phyloP scores from a whole-genome alignment of 1,139 yeast species.

The Zygosaccharomyces sapae region DNA sequence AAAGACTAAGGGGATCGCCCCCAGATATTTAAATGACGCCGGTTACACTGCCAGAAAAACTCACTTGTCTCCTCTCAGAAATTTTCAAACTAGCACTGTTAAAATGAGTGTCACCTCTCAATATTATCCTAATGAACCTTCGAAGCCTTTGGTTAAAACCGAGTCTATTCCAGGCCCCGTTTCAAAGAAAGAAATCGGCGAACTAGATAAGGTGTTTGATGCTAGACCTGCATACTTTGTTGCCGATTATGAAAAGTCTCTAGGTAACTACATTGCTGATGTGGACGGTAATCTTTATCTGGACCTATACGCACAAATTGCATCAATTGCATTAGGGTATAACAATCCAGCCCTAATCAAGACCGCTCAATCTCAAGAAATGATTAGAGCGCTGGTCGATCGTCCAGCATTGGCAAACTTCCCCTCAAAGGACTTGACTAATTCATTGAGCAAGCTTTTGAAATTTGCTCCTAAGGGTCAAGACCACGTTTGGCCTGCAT shows the following conservation, averaged over 20 bases:
- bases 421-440: constrained; percentile 54
- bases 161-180: constrained; percentile 59
- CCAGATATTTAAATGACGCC: background rate
- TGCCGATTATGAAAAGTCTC: constrained; percentile 59
- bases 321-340: constrained; percentile 72
- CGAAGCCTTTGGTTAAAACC: constrained; percentile 46
- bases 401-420: constrained; percentile 76
- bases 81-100: constrained; percentile 1
- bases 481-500: constrained; percentile 62
- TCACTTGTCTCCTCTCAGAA: background rate
- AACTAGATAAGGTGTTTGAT: constrained; percentile 56
- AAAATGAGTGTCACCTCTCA: constrained; percentile 45
- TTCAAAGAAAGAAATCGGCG: constrained; percentile 44
- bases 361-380: constrained; percentile 59
- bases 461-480: constrained; percentile 70
- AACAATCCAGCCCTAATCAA: constrained; percentile 65
- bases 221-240: constrained; percentile 66
- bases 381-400: constrained; percentile 63
- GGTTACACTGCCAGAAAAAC: background rate
- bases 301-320: constrained; percentile 69
- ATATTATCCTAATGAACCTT: constrained; percentile 59
- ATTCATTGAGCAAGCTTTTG: constrained; percentile 52
- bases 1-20: constrained; percentile 1
- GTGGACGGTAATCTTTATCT: constrained; percentile 63
- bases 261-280: constrained; percentile 69